Evolutionary conservation across 345 rosid species (phyloP).

Genomic region (Euclidium syriacum): DNA sequence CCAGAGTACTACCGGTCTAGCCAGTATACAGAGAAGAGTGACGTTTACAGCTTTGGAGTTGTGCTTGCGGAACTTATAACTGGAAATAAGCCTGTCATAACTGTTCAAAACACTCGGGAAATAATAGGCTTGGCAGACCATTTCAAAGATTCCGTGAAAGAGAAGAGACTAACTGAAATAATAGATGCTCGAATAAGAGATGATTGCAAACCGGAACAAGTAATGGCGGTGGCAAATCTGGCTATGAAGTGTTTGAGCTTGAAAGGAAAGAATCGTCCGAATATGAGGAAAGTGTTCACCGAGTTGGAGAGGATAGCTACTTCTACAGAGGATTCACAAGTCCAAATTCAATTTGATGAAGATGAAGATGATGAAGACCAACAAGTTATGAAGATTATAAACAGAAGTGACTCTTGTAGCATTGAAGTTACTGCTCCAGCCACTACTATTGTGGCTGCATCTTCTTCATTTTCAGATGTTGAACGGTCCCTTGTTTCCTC

Average conservation of each 20-base stretch:
- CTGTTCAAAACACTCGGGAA: constrained; percentile 34
- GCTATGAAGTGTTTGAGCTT: constrained; percentile 45
- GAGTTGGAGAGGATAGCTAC: constrained; percentile 33
- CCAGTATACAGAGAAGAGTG: constrained; percentile 23
- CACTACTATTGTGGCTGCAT: neutral
- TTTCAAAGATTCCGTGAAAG: constrained; percentile 34
- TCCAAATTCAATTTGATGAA: neutral
- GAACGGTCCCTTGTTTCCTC: constrained; percentile 23
- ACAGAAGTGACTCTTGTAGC: neutral
- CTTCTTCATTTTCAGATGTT: constrained; percentile 7
- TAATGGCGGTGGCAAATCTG: constrained; percentile 41
- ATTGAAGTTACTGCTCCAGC: constrained; percentile 11
- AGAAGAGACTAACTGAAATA: constrained; percentile 32
- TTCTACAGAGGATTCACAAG: neutral
- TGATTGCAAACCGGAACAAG: constrained; percentile 38
- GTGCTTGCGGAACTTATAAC: constrained; percentile 11
- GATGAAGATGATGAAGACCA: neutral
- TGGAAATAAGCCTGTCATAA: constrained; percentile 24
- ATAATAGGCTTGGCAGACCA: constrained; percentile 42
- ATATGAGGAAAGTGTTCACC: constrained; percentile 43
- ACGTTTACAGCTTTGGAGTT: constrained; percentile 26
- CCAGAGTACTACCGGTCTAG: constrained; percentile 24
- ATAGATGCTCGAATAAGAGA: constrained; percentile 40
- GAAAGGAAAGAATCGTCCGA: constrained; percentile 45
- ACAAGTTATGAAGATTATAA: neutral